Evolutionary conservation across 2,329 filamentous ascomycete species (phyloP).

Genomic region (Botryosphaeria dothidea): DNA sequence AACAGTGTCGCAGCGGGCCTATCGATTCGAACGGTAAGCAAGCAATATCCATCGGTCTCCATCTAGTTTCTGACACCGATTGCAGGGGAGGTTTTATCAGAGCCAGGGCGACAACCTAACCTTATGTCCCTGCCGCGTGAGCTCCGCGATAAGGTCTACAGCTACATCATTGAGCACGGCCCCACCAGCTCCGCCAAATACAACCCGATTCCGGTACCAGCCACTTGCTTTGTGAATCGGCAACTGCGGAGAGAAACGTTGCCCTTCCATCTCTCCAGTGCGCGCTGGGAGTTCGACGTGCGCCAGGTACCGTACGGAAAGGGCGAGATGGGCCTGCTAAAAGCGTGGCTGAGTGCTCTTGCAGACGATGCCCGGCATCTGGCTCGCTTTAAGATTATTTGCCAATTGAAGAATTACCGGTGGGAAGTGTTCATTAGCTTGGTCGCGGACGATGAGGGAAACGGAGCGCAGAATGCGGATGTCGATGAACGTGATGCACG

Average conservation of each 20-base stretch:
- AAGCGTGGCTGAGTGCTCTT: not conserved
- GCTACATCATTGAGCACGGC: not conserved
- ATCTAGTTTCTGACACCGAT: too few relatives aligned
- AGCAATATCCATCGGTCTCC: too few relatives aligned
- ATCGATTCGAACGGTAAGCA: too few relatives aligned
- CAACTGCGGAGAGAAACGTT: not conserved
- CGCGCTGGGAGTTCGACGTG: not conserved
- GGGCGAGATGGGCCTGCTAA: not conserved
- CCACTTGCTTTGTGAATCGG: not conserved
- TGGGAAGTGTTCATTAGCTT: not conserved
- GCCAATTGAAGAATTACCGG: not conserved
- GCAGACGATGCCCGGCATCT: not conserved
- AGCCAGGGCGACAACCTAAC: not conserved
- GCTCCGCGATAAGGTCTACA: conserved; percentile 3
- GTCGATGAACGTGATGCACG: not conserved
- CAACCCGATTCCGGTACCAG: not conserved
- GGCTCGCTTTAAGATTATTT: not conserved
- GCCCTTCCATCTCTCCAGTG: not conserved
- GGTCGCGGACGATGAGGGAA: not conserved
- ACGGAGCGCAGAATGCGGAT: not conserved
- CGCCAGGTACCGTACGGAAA: not conserved
- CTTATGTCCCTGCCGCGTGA: not conserved
- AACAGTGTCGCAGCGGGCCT: too few relatives aligned
- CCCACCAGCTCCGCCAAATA: not conserved
- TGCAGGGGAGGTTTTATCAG: too few relatives aligned